Percentiles rank a stretch among this genome's conserved stretches.
Conservation (phyloP, 495 filamentous ascomycete genomes). For the Penicillium diatomitis region DNA sequence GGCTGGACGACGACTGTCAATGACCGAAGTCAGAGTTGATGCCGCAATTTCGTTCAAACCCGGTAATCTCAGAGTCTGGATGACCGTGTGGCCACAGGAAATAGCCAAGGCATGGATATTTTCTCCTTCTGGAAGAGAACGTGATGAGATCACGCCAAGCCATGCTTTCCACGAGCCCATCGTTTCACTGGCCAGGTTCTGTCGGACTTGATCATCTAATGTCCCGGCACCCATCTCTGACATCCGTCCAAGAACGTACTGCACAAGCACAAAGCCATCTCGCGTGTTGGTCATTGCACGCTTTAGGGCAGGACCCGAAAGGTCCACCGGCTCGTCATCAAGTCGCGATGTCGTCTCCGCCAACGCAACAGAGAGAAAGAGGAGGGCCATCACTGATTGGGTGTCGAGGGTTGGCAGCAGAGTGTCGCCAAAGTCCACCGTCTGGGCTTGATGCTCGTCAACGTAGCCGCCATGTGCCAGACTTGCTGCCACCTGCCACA, state of each 20-base stretch:
- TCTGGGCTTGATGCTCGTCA: constrained; percentile 40
- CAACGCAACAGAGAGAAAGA: constrained; percentile 66
- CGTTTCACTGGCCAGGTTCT: constrained; percentile 30
- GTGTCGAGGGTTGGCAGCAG: constrained; percentile 43
- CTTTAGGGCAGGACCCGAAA: constrained; percentile 7
- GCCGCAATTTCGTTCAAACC: constrained; percentile 16
- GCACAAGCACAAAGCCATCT: constrained; percentile 30
- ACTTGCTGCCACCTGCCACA: constrained; percentile 58
- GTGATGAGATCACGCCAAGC: constrained; percentile 14
- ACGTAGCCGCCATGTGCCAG: constrained; percentile 45
- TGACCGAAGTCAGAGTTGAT: constrained; percentile 13
- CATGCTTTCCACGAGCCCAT: constrained; percentile 8
- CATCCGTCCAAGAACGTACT: constrained; percentile 28
- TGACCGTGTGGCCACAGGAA: constrained; percentile 23
- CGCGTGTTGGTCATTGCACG: constrained; percentile 22
- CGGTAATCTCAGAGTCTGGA: constrained; percentile 17
- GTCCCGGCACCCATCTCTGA: constrained; percentile 17
- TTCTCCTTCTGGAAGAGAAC: constrained; percentile 5
- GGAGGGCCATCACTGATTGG: constrained; percentile 45
- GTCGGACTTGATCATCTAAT: constrained; percentile 24
- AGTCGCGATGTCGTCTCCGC: constrained; percentile 55
- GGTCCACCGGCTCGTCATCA: constrained; percentile 13
- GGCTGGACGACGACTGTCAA: constrained; percentile 16
- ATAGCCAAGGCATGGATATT: constrained; percentile 20
- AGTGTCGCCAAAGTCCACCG: constrained; percentile 33